Base-by-base conservation (phyloP, 257 asterid genomes). In the Linderniella brevidens region DNA sequence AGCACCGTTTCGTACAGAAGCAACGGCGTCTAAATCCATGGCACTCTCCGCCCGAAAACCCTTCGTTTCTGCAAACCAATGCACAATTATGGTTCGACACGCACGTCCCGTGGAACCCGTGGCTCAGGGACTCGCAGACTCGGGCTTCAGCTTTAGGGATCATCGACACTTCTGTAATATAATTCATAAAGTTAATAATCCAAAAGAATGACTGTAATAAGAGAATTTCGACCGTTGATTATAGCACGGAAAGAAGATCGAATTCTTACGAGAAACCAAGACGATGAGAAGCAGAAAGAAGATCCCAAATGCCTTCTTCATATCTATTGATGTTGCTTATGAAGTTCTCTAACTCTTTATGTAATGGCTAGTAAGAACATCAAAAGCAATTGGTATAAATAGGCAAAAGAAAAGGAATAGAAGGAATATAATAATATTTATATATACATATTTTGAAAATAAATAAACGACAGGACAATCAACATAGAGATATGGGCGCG, bases 1-100 rank as follows among this genome's bases (percentile, higher is more conserved):
- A 74, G 50, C 78, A 74, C 9, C 48, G 54, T 52, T 47, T 64
- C 46, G 78, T 70, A 55, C 82, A 74, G 59, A 67, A 74, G 58
- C 82, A 74, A 37, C 77, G 68, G 35, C 37, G 70, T 8, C 59
- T 73, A 18, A 62, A 29, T 0, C 76, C 71, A 11, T n/a, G 13
- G 65, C 82, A 74, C 8, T 11, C 13, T 0, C 82, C 78, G 5
- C 78, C 75, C 8, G 76, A 49, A 51, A 70, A 71, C 1, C 78
- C 75, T 50, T 74, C 82, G 3, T 70, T 57, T 41, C 71, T 46
- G 63, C 82, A 74, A 19, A 74, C 73, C 11, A 67, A n/a, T 7
- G 76, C 82, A 54, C 78, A 74, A 17, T 67, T 70, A 52, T 70
- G 75, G 39, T 57, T 29, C 13, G 35, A 48, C 0, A 16, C 0